Evolutionary conservation across 2,329 filamentous ascomycete species (phyloP), one percentile per base, ranked within the genome.

Genomic region (Aspergillus ochraceus): DNA sequence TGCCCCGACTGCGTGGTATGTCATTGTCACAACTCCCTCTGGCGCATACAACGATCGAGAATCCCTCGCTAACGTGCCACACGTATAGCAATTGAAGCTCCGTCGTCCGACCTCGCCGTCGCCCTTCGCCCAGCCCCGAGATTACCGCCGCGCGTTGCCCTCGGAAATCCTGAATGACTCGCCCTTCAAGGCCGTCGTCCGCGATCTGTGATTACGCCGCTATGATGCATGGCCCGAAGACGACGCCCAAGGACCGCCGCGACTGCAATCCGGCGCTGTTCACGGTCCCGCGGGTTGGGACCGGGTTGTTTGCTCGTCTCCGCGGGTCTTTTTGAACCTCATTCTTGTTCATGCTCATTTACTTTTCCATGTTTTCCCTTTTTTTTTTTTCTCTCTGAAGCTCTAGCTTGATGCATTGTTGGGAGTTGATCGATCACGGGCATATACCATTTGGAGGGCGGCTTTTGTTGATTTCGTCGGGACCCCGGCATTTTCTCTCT

Each of bases 1-100:
- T 81, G 79, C 66, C 62, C 71, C 39, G 78, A 80, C 64, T 81
- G 79, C 62, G 69, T 76, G 62, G 79, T 81, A 76, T 61, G 78
- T 77, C 29, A 26, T 61, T 50, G 42, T 50, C 49, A n/a, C n/a
- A n/a, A 11, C 32, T 36, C 32, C 26, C 26, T 29, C 30, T 36
- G 30, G 30, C 30, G 30, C 30, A 36, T 36, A 9, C 30, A 14
- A 36, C 30, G 2, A 36, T 36, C 26, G 14, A 10, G 68, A 62
- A 65, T 63, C 57, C 61, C 59, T n/a, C 45, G 32, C 46, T 54
- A 59, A 59, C 52, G 22, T 19, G 26, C 24, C 45, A 6, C 26
- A 32, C 54, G 50, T 58, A 42, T 60, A 77, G 70, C 66, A 69
- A 62, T 67, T 74, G 60, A 75, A 75, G 60, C 71, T 78, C 51